Evolutionary conservation across 2,329 filamentous ascomycete genomes (phyloP), one percentile per base, ranked within the genome.

Genomic region (Fusarium decemcellulare): DNA sequence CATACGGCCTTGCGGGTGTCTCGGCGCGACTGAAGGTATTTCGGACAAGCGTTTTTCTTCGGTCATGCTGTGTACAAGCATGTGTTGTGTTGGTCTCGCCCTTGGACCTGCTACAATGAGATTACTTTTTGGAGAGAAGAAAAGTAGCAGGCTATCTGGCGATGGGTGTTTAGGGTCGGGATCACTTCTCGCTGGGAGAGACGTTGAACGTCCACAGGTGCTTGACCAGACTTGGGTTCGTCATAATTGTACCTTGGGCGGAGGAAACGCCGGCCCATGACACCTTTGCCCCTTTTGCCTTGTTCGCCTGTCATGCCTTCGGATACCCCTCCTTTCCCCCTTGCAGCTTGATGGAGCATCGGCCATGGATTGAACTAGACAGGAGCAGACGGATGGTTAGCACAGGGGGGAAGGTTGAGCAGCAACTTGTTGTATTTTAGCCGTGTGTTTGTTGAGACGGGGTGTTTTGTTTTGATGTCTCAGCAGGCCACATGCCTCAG

Each of bases 391-490:
- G 75, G 71, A 74, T 67, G 72, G 72, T 71, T 76, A 69, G 71
- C 69, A 70, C 55, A 68, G 65, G 61, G 66, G 69, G 63, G 43
- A 43, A 66, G 62, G 67, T 70, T 68, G 72, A 79, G 76, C 71
- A 75, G 74, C 74, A 76, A 75, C 74, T 71, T 79, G 75, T 78
- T 81, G 78, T 81, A 81, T 80, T 81, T 80, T 81, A 81, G 75
- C 74, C 68, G 73, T 74, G 75, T 72, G 74, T 74, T 68, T 75
- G 73, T 71, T 74, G 76, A 76, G 76, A 74, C 73, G 66, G 67
- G 69, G 72, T 76, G 72, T 10, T 59, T 59, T 70, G 74, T 76
- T 70, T 76, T 70, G 72, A 77, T 71, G 76, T 78, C 76, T 78
- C 76, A 71, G 63, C 72, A 72, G 67, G 67, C 66, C 69, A 72